Evolutionary conservation across 129 eudicot species (phyloP), one percentile per base, ranked within the genome.

Genomic region (Lactuca saligna): DNA sequence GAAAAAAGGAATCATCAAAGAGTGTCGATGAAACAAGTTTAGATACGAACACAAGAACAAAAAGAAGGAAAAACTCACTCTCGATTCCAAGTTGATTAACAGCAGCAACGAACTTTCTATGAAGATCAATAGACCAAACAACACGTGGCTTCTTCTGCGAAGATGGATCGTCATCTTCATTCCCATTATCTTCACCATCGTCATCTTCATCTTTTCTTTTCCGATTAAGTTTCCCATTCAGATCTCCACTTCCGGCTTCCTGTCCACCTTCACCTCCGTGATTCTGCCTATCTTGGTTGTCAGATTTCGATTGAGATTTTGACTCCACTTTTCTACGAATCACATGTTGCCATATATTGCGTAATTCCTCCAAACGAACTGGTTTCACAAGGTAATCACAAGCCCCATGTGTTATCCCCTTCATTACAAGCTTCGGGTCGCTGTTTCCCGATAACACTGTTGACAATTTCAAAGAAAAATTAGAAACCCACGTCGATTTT

Each of bases 271-370:
- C 95, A 15, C 73, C 71, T 59, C 63, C 82, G 12, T 79, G 79
- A 57, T 80, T 79, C 72, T 17, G 65, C 70, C 68, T 78, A 44
- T 72, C 95, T 62, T 83, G 79, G 82, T 79, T 74, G 67, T 66
- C 71, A 5, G 84, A 65, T 57, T 69, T 85, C 70, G 81, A 78
- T 59, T 72, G 95, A 42, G 81, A 73, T 59, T 85, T 85, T 12
- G 91, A 51, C 17, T 89, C 95, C 1, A 72, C 60, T 79, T 91
- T 91, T 73, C 63, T 83, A 77, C 99, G 76, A 20, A 89, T 55
- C 37, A 93, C 99, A 42, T 93, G 99, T 66, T 93, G 99, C 99
- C 99, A 93, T 63, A 93, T 87, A 61, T 93, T 93, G 82, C 87
- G 85, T 51, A 93, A 81, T 79, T 93, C 99, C 82, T 93, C 99